These are phyloP conservation scores for Leptomonas pyrrhocoris DNA, from an alignment of 208 protist genomes.

Conservation along the genomic window DNA sequence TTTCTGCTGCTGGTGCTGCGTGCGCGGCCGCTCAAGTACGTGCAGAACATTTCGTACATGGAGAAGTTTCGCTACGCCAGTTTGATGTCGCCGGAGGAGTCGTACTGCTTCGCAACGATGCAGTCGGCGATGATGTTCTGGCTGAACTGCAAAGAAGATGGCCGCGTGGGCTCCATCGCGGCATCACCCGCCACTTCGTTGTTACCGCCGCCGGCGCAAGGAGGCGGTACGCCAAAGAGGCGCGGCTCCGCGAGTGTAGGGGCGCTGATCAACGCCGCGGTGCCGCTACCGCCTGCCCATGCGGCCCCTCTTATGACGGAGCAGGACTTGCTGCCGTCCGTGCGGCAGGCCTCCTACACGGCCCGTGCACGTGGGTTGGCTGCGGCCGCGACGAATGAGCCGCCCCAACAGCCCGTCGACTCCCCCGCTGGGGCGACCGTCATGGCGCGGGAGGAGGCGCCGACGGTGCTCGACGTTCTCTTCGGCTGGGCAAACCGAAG, in stretches of 20 bases:
- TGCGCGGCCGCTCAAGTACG: constrained; percentile 67
- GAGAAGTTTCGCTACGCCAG: constrained; percentile 47
- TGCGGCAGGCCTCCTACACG: constrained; percentile 37
- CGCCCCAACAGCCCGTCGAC: not conserved
- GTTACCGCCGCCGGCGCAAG: not conserved
- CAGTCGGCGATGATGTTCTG: constrained; percentile 69
- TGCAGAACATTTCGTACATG: constrained; percentile 76
- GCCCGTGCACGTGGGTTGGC: not conserved
- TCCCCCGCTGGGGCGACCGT: not conserved
- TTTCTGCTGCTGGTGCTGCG: constrained; percentile 82
- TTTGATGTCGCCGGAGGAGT: constrained; percentile 61
- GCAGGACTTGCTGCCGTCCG: constrained; percentile 53
- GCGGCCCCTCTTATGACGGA: constrained; percentile 29
- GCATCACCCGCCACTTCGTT: not conserved
- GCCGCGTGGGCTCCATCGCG: constrained; percentile 8
- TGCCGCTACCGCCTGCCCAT: not conserved
- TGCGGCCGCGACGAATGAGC: not conserved
- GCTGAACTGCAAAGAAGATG: constrained; percentile 51
- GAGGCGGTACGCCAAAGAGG: not conserved
- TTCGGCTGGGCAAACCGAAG: constrained; percentile 42
- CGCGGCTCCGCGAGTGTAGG: not conserved
- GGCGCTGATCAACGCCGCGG: not conserved
- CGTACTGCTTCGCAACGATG: constrained; percentile 77
- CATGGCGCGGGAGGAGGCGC: constrained; percentile 13
- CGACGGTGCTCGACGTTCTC: constrained; percentile 36